Percentiles rank a stretch among this genome's conserved stretches.
Conservation (phyloP, 2,329 filamentous ascomycete genomes). For the Penicillium frequentans region DNA sequence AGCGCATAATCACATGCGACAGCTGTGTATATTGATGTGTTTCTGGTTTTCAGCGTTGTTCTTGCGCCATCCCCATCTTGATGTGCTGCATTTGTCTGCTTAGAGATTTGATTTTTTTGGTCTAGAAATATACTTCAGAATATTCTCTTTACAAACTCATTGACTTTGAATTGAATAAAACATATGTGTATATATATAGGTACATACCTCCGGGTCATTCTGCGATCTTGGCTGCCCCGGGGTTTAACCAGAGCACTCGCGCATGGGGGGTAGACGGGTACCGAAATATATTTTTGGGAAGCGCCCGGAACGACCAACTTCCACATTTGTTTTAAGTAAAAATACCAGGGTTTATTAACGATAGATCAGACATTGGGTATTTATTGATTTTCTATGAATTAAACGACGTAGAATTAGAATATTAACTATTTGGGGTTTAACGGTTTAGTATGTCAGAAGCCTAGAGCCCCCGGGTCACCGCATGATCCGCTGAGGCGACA, state of each 20-base stretch:
- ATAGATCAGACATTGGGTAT: not conserved
- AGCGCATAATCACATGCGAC: not conserved
- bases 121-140: not conserved
- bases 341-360: not conserved
- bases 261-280: not conserved
- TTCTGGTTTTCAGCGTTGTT: conserved; percentile 13
- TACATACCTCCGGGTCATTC: not conserved
- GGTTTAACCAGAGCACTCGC: not conserved
- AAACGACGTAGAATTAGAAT: too few species aligned
- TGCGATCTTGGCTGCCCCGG: not conserved
- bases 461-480: not conserved
- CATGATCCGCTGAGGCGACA: conserved; percentile 3
- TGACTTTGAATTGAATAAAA: not conserved
- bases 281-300: not conserved
- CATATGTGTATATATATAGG: not conserved
- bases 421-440: not conserved
- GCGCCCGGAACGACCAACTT: not conserved
- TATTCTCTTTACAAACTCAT: not conserved
- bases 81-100: not conserved
- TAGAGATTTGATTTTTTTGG: not conserved
- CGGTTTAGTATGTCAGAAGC: not conserved
- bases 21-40: conserved; percentile 17
- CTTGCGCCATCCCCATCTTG: not conserved
- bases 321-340: not conserved
- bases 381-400: not conserved